A percentile compares a stretch with the other conserved stretches of the same genome.
phyloP scores from a whole-genome alignment of 2,329 filamentous ascomycete species.

The Trichoderma harzianum region DNA sequence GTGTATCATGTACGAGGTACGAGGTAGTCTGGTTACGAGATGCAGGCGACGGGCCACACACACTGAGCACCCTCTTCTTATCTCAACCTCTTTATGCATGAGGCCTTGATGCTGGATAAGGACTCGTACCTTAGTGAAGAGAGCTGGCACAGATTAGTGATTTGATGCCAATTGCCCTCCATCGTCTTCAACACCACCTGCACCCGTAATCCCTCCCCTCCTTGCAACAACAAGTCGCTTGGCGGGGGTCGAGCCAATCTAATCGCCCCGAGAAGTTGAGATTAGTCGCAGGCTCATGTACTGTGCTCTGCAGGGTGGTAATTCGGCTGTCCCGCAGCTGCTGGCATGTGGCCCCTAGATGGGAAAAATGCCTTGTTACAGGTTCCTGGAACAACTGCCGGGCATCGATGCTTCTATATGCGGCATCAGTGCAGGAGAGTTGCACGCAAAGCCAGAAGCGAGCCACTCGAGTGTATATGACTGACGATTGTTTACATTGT shows the following conservation, averaged over 20 bases:
- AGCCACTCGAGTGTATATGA: neutral
- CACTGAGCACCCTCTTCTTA: neutral
- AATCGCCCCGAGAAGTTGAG: neutral
- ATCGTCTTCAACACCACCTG: neutral
- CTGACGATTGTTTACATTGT: neutral
- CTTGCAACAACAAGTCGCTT: neutral
- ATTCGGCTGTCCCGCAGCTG: neutral
- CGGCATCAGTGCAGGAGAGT: slow-evolving; percentile 10
- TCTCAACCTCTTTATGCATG: neutral
- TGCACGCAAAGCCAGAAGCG: neutral
- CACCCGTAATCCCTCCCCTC: neutral
- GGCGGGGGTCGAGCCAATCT: neutral
- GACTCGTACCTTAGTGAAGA: neutral
- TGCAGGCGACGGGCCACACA: neutral
- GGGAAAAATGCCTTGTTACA: neutral
- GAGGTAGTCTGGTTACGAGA: neutral
- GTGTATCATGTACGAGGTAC: neutral
- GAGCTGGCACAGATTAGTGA: neutral
- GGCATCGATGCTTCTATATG: slow-evolving; percentile 13
- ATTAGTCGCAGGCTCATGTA: neutral
- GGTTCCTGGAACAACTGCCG: slow-evolving; percentile 8
- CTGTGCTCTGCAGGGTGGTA: neutral
- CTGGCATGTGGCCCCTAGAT: slow-evolving; percentile 1
- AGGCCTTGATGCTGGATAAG: neutral
- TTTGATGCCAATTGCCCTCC: neutral